phyloP scores from a whole-genome alignment of 495 filamentous ascomycete genomes.

The Cairneyella variabilis region DNA sequence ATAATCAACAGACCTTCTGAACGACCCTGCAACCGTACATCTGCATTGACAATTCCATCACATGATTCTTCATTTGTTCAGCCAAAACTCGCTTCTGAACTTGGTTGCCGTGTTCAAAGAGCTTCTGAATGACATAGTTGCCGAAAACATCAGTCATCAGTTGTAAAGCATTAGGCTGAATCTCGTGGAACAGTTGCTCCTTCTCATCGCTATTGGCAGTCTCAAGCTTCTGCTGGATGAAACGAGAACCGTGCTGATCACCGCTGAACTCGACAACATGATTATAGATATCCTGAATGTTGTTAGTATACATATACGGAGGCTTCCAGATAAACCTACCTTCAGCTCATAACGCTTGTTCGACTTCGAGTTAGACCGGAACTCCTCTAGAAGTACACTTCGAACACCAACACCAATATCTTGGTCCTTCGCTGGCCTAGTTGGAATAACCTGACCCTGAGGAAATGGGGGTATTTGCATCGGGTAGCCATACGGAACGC shows the following conservation, averaged over 20 bases:
- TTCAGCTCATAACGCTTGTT: slow-evolving; percentile 83
- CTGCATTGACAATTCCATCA: slow-evolving; percentile 73
- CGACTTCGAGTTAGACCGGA: slow-evolving; percentile 68
- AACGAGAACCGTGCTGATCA: slow-evolving; percentile 91
- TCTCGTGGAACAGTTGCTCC: slow-evolving; percentile 86
- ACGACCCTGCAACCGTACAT: slow-evolving; percentile 97
- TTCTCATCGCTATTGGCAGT: slow-evolving; percentile 96
- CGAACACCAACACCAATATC: slow-evolving; percentile 61
- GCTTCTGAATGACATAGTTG: slow-evolving; percentile 97
- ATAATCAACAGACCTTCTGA: slow-evolving; percentile 63
- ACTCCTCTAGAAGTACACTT: slow-evolving; percentile 75
- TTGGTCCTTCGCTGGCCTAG: slow-evolving; percentile 56
- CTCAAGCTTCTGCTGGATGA: slow-evolving; percentile 93
- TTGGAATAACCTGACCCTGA: slow-evolving; percentile 33
- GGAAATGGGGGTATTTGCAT: slow-evolving; percentile 32
- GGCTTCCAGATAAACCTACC: slow-evolving; percentile 36
- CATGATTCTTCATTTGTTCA: slow-evolving; percentile 79
- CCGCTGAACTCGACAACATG: slow-evolving; percentile 94
- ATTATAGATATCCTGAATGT: slow-evolving; percentile 74
- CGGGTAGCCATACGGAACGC: slow-evolving; percentile 31
- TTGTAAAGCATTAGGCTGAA: slow-evolving; percentile 75
- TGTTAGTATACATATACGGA: neutral
- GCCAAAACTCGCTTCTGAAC: slow-evolving; percentile 86
- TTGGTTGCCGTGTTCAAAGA: slow-evolving; percentile 96
- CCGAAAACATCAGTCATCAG: slow-evolving; percentile 97